Percentiles rank a stretch among this genome's conserved stretches.
phyloP scores from a whole-genome alignment of 2,329 filamentous ascomycete genomes.

The Aspergillus fructus region DNA sequence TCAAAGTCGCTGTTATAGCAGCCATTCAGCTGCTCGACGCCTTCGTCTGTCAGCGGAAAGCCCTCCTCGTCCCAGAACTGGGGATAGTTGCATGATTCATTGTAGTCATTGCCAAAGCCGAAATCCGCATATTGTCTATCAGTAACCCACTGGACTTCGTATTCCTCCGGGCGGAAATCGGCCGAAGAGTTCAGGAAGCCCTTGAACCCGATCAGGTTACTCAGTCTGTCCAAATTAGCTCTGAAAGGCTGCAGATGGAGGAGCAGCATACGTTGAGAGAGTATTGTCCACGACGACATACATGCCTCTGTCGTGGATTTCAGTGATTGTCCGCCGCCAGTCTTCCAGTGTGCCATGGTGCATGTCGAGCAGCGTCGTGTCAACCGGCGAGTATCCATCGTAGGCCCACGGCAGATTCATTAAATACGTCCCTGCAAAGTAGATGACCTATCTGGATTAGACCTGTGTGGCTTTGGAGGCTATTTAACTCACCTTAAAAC shows the following conservation, averaged over 20 bases:
- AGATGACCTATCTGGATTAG: constrained; percentile 49
- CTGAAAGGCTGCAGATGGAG: neutral
- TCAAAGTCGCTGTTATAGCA: constrained; percentile 66
- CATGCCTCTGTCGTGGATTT: constrained; percentile 62
- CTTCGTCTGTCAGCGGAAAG: constrained; percentile 48
- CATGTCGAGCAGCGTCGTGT: constrained; percentile 62
- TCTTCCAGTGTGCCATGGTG: constrained; percentile 60
- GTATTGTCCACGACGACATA: constrained; percentile 68
- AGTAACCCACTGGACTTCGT: constrained; percentile 59
- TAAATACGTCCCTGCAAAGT: constrained; percentile 62
- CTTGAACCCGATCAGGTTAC: constrained; percentile 63
- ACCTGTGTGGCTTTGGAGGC: too few species aligned
- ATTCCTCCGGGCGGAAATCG: constrained; percentile 55
- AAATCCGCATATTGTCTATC: constrained; percentile 60
- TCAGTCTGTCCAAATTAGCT: constrained; percentile 39
- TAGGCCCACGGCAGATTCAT: constrained; percentile 65
- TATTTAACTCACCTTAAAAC: constrained; percentile 62
- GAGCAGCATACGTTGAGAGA: constrained; percentile 54
- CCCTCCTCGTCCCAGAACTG: constrained; percentile 63
- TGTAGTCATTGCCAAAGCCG: constrained; percentile 52
- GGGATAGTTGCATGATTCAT: constrained; percentile 58
- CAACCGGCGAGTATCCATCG: constrained; percentile 60
- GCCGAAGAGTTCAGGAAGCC: constrained; percentile 60
- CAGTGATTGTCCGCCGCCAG: constrained; percentile 58
- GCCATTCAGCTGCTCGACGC: constrained; percentile 50